A percentile compares a stretch with the other conserved stretches of the same genome.
phyloP scores from a whole-genome alignment of 2,329 filamentous ascomycete genomes.

The Neofusicoccum cordaticola region DNA sequence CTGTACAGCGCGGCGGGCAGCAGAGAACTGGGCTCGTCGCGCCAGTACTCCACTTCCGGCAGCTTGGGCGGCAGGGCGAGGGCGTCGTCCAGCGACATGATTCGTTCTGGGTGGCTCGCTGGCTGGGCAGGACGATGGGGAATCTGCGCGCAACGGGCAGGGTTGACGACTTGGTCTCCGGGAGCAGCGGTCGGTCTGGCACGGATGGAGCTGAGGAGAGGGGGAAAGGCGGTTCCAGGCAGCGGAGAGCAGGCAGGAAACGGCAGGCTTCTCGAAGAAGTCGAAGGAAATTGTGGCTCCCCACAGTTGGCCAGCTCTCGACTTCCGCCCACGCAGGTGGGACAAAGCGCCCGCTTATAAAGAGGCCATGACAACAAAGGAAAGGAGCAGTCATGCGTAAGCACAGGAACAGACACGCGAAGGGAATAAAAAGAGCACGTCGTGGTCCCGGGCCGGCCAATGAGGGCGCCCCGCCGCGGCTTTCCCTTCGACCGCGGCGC shows the following conservation, averaged over 20 bases:
- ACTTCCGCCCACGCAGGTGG: neutral
- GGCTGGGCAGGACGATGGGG: neutral
- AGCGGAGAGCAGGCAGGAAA: neutral
- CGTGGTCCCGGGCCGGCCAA: neutral
- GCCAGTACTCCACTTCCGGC: constrained; percentile 16
- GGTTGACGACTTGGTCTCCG: neutral
- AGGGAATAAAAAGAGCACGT: neutral
- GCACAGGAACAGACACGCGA: neutral
- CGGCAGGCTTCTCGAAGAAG: neutral
- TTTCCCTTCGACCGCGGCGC: neutral
- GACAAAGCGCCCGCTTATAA: constrained; percentile 10
- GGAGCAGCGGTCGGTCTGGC: neutral
- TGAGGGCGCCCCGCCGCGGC: neutral
- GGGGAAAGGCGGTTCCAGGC: neutral
- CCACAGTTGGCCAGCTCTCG: neutral
- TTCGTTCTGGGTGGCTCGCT: neutral
- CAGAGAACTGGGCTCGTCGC: constrained; percentile 6
- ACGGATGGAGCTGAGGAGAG: neutral
- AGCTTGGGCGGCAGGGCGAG: constrained; percentile 13
- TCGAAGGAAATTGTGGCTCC: neutral
- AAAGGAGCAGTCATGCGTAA: neutral
- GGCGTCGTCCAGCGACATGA: neutral
- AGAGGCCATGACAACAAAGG: constrained; percentile 1
- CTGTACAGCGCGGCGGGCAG: constrained; percentile 17
- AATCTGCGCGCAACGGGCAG: neutral